These are phyloP conservation scores for Strobilomyces dryophilus DNA, from an alignment of 768 basidiomycete genomes.

Conservation along the genomic window DNA sequence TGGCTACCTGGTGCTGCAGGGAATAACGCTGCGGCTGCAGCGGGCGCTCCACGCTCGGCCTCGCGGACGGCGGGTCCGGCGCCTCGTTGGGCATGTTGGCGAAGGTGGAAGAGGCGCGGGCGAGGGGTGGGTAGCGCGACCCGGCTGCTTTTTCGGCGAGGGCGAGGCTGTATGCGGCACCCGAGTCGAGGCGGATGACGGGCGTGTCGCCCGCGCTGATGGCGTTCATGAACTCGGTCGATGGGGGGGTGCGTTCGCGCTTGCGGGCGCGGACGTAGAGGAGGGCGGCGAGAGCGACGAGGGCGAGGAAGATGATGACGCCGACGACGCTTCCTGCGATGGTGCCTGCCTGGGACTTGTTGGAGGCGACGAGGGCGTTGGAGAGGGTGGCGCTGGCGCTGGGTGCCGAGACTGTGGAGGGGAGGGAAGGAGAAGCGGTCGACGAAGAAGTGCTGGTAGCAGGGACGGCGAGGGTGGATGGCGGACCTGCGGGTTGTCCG, in stretches of 20 bases:
- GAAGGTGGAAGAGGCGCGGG: constrained; percentile 10
- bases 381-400: neutral
- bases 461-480: too few relatives aligned
- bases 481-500: too few relatives aligned
- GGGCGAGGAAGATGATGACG: constrained; percentile 37
- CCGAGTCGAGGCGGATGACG: constrained; percentile 26
- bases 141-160: constrained; percentile 15
- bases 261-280: constrained; percentile 39
- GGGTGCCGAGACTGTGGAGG: neutral
- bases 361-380: constrained; percentile 8
- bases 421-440: neutral
- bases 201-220: constrained; percentile 20
- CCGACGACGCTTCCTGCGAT: constrained; percentile 56
- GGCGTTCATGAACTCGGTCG: constrained; percentile 50
- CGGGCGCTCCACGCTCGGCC: constrained; percentile 18
- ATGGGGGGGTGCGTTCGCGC: constrained; percentile 47
- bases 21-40: constrained; percentile 23
- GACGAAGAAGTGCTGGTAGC: neutral
- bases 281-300: constrained; percentile 34
- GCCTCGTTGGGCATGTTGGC: too few relatives aligned
- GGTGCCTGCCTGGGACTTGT: constrained; percentile 33
- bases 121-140: neutral
- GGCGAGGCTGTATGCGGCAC: constrained; percentile 11
- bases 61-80: constrained; percentile 9
- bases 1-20: neutral